Evolutionary conservation across 495 filamentous ascomycete genomes (phyloP).

Genomic region (Trichoderma gamsii): DNA sequence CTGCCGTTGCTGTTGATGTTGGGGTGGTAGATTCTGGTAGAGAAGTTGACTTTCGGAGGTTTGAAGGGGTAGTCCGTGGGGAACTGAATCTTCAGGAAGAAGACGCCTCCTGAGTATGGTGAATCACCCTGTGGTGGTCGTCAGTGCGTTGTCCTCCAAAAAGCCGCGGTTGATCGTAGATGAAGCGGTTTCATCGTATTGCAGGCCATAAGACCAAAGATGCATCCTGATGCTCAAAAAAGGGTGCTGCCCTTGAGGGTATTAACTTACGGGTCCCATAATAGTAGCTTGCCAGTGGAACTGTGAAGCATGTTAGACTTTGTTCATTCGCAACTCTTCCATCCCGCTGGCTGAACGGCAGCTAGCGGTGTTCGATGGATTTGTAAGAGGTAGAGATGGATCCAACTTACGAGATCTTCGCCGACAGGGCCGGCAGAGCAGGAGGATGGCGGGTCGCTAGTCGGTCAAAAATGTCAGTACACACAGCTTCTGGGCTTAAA

Average conservation of each 20-base stretch:
- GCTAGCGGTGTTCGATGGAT: background rate
- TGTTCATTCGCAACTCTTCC: constrained; percentile 15
- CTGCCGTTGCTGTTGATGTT: constrained; percentile 99
- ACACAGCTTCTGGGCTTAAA: constrained; percentile 29
- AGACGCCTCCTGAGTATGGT: constrained; percentile 94
- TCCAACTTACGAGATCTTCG: constrained; percentile 85
- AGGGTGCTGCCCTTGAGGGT: background rate
- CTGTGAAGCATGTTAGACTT: constrained; percentile 47
- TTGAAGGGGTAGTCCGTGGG: constrained; percentile 99
- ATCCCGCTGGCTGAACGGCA: constrained; percentile 14
- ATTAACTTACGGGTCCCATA: constrained; percentile 90
- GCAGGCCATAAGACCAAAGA: background rate
- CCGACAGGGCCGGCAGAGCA: constrained; percentile 95
- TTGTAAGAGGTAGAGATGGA: constrained; percentile 17
- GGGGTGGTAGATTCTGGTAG: constrained; percentile 97
- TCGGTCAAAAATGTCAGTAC: constrained; percentile 25
- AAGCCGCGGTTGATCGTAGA: background rate
- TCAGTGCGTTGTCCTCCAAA: constrained; percentile 25
- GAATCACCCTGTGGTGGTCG: constrained; percentile 64
- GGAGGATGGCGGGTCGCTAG: constrained; percentile 94
- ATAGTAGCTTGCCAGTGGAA: constrained; percentile 99
- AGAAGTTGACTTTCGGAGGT: constrained; percentile 99
- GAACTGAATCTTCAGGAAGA: constrained; percentile 98
- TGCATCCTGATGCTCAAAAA: background rate
- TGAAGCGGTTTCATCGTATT: background rate